Evolutionary conservation across 2,329 filamentous ascomycete species (phyloP).

Genomic region (Cercospora sp.): DNA sequence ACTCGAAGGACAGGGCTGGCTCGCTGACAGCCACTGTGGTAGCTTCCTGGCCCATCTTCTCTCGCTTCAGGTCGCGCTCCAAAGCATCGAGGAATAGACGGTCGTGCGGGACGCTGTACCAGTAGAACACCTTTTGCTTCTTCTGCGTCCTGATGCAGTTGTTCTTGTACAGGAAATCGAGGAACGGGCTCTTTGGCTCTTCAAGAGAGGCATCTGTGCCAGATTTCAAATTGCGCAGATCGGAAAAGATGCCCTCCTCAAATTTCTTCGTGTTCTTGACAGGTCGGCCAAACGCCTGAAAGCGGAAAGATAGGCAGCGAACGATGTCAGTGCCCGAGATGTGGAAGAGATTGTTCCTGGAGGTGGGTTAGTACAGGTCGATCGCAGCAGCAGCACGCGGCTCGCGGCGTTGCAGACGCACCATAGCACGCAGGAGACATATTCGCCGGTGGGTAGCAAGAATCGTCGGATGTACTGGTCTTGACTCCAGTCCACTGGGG

Average conservation of each 20-base stretch:
- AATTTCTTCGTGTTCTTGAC: conserved; percentile 99
- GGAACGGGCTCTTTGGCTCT: conserved; percentile 96
- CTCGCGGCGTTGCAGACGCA: conserved; percentile 42
- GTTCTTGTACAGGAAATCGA: conserved; percentile 99
- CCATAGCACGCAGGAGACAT: conserved; percentile 97
- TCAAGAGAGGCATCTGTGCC: conserved; percentile 97
- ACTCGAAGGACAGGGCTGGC: conserved; percentile 96
- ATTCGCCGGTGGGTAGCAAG: conserved; percentile 93
- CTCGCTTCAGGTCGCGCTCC: conserved; percentile 94
- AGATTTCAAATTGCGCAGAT: conserved; percentile 95
- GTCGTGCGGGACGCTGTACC: conserved; percentile 99
- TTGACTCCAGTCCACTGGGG: conserved; percentile 93
- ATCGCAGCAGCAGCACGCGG: conserved; percentile 11
- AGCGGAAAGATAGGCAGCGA: conserved; percentile 94
- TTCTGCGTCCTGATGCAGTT: conserved; percentile 99
- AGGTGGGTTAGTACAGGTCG: conserved; percentile 21
- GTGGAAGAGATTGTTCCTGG: conserved; percentile 96
- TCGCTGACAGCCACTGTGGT: conserved; percentile 96
- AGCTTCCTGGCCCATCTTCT: conserved; percentile 99
- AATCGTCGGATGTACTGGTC: conserved; percentile 97
- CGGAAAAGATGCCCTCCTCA: conserved; percentile 98
- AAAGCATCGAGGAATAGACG: conserved; percentile 95
- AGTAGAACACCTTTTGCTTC: conserved; percentile 99
- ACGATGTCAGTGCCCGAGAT: conserved; percentile 99
- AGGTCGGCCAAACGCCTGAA: conserved; percentile 95